A percentile compares a stretch with the other conserved stretches of the same genome.
These are phyloP conservation scores for Megacollybia marginata DNA, from an alignment of 768 basidiomycete species.

Conservation along the genomic window DNA sequence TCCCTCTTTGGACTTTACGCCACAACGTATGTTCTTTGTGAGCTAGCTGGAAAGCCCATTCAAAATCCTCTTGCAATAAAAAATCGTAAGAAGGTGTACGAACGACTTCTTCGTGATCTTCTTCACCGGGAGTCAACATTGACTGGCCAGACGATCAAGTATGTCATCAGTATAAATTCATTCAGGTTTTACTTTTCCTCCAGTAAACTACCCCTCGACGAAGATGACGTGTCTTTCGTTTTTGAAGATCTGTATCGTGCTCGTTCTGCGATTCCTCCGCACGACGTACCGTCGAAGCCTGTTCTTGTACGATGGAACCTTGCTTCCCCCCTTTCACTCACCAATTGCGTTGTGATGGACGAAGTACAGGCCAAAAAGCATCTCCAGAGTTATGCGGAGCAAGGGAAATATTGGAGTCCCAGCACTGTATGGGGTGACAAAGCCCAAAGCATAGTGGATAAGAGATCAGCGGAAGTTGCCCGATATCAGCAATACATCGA, in stretches of 20 bases:
- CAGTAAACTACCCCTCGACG: constrained; percentile 73
- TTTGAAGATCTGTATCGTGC: constrained; percentile 86
- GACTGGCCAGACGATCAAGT: constrained; percentile 56
- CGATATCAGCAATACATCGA: constrained; percentile 33
- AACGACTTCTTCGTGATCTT: constrained; percentile 71
- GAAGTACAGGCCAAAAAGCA: constrained; percentile 67
- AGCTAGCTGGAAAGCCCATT: constrained; percentile 79
- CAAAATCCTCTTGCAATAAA: constrained; percentile 81
- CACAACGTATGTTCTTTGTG: constrained; percentile 83
- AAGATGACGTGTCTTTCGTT: constrained; percentile 75
- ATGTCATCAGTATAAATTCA: constrained; percentile 14
- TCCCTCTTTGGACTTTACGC: constrained; percentile 88
- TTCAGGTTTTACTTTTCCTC: neutral
- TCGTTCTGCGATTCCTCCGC: constrained; percentile 72
- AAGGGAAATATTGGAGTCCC: constrained; percentile 23
- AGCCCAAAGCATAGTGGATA: constrained; percentile 48
- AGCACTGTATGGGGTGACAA: constrained; percentile 68
- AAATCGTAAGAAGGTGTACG: constrained; percentile 77
- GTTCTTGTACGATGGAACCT: constrained; percentile 80
- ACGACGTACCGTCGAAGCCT: constrained; percentile 65
- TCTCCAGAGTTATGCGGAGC: constrained; percentile 28
- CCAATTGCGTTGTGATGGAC: constrained; percentile 86
- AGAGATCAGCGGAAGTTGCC: constrained; percentile 52
- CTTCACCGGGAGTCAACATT: constrained; percentile 65
- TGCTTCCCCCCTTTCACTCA: constrained; percentile 48